A percentile compares a stretch with the other conserved stretches of the same genome.
phyloP scores from a whole-genome alignment of 2,329 filamentous ascomycete species.

The Ophiostoma ips region DNA sequence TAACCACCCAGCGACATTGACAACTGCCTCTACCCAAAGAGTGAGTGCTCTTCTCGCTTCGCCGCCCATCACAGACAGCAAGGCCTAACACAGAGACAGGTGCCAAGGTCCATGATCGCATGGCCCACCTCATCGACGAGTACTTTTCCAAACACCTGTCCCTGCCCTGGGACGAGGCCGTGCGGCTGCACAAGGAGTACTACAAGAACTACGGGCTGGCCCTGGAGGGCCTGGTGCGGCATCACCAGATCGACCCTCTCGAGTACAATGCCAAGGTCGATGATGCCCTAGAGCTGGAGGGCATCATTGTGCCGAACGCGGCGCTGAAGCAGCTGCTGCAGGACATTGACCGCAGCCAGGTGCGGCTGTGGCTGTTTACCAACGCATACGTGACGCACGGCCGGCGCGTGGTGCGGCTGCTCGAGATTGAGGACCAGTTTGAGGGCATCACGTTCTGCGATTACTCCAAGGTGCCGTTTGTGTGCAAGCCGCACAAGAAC shows the following conservation, averaged over 20 bases:
- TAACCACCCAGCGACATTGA: constrained; percentile 78
- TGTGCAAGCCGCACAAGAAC: constrained; percentile 73
- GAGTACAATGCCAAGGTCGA: constrained; percentile 93
- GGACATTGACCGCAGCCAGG: constrained; percentile 70
- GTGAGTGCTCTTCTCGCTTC: constrained; percentile 30
- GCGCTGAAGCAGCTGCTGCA: constrained; percentile 61
- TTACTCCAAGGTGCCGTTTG: constrained; percentile 56
- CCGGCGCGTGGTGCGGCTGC: constrained; percentile 62
- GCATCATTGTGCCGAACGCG: constrained; percentile 66
- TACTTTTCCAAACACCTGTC: constrained; percentile 57
- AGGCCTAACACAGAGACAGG: constrained; percentile 26
- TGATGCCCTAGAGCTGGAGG: constrained; percentile 79
- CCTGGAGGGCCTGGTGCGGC: constrained; percentile 82
- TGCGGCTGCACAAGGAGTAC: constrained; percentile 75
- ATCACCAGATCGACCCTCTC: constrained; percentile 89
- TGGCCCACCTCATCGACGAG: constrained; percentile 66
- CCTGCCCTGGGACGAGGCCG: constrained; percentile 64
- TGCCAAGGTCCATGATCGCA: constrained; percentile 72
- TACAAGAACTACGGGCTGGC: constrained; percentile 95
- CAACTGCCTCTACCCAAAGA: constrained; percentile 90
- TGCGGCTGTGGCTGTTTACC: constrained; percentile 86
- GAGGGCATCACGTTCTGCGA: constrained; percentile 94
- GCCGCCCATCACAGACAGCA: no score
- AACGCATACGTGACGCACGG: constrained; percentile 91
- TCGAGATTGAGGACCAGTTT: constrained; percentile 77